Percentiles rank a stretch among this genome's conserved stretches.
Conservation (phyloP, 164 flowering plant species). For the Chloranthus sessilifolius region DNA sequence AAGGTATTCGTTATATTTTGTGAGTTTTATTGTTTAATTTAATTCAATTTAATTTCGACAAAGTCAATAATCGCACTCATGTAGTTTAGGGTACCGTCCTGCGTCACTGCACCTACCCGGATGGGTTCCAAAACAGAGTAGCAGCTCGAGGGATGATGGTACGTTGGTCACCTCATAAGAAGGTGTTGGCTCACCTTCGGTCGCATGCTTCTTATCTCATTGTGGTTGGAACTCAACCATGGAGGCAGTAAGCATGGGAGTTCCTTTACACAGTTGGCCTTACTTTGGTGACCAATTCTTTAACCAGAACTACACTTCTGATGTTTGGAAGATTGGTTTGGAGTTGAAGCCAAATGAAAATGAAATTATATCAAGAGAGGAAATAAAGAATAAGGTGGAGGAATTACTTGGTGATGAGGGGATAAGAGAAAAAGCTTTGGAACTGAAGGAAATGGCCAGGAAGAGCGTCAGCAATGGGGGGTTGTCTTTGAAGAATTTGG, state of each 20-base stretch:
- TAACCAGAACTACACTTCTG: conserved; percentile 34
- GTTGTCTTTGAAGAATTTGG: conserved; percentile 12
- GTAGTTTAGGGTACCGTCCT: too few species aligned
- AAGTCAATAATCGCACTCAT: too few species aligned
- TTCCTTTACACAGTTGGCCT: conserved; percentile 61
- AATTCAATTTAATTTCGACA: too few species aligned
- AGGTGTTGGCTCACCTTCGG: conserved; percentile 40
- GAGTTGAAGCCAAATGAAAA: conserved; percentile 7
- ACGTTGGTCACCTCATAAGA: conserved; percentile 52
- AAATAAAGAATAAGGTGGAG: conserved; percentile 15
- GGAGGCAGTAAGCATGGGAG: conserved; percentile 42
- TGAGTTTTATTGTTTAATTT: too few species aligned
- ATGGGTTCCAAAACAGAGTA: conserved; percentile 30
- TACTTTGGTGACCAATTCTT: conserved; percentile 45
- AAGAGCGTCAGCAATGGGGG: conserved; percentile 13
- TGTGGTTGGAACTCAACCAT: conserved; percentile 66
- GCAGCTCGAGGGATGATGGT: conserved; percentile 30
- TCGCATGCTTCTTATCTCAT: conserved; percentile 55
- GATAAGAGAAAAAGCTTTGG: conserved; percentile 9
- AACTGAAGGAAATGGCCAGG: conserved; percentile 12
- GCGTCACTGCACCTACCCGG: conserved; percentile 24
- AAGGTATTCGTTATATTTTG: too few species aligned
- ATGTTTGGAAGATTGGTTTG: conserved; percentile 45
- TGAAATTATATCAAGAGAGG: conserved; percentile 14
- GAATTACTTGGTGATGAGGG: conserved; percentile 11